A percentile compares a stretch with the other conserved stretches of the same genome.
These are phyloP conservation scores for Daldinia vernicosa DNA, from an alignment of 495 filamentous ascomycete genomes.

Conservation along the genomic window DNA sequence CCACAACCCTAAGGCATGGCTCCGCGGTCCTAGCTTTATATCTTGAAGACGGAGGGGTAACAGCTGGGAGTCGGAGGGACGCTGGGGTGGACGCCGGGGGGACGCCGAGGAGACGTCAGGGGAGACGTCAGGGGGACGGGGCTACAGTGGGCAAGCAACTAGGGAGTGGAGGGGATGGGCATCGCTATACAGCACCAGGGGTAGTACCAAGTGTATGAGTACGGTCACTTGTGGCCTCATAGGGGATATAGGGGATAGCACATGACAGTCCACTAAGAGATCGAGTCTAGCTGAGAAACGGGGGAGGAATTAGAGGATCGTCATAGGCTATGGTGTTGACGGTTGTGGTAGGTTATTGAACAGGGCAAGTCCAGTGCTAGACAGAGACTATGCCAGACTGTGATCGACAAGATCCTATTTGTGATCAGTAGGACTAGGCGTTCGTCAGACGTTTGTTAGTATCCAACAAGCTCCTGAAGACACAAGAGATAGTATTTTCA, in stretches of 20 bases:
- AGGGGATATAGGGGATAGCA: neutral
- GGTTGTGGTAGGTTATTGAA: neutral
- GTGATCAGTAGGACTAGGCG: neutral
- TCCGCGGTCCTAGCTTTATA: neutral
- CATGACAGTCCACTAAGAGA: neutral
- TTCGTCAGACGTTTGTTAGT: neutral
- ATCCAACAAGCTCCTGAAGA: neutral
- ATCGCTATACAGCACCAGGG: neutral
- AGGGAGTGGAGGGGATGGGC: neutral
- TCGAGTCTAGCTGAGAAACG: neutral
- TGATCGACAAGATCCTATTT: neutral
- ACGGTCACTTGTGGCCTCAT: neutral
- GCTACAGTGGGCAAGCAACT: too few relatives aligned
- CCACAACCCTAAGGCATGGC: neutral
- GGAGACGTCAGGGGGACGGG: neutral
- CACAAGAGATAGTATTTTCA: neutral
- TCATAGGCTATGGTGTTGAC: neutral
- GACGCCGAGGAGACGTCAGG: neutral
- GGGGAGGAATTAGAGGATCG: neutral
- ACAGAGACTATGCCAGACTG: neutral
- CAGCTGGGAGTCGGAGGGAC: neutral
- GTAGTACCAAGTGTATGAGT: neutral
- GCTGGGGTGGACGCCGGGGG: neutral
- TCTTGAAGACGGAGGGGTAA: neutral
- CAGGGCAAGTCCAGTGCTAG: neutral